phyloP scores from a whole-genome alignment of 768 basidiomycete species.

The Suillus variegatus region DNA sequence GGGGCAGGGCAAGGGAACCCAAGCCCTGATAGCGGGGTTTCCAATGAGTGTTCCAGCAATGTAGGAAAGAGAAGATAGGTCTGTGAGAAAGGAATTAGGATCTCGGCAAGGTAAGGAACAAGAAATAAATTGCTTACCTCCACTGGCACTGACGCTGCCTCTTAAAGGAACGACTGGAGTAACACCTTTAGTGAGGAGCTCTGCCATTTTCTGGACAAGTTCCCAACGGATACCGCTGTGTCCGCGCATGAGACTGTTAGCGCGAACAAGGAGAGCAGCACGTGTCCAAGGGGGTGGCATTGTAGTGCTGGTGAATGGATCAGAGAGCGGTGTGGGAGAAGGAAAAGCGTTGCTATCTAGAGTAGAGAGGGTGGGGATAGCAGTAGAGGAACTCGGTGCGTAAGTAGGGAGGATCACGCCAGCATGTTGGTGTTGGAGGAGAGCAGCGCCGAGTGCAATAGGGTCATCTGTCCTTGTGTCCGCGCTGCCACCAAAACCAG shows the following conservation, averaged over 20 bases:
- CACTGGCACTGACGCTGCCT: constrained; percentile 81
- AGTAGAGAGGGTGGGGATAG: neutral
- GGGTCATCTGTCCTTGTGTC: constrained; percentile 81
- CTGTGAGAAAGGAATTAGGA: constrained; percentile 34
- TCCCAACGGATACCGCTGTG: constrained; percentile 86
- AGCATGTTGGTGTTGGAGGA: constrained; percentile 81
- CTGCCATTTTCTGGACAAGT: constrained; percentile 76
- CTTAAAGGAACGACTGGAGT: constrained; percentile 82
- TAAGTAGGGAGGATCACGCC: constrained; percentile 69
- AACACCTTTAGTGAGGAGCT: constrained; percentile 69
- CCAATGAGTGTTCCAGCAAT: constrained; percentile 81
- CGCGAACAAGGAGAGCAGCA: constrained; percentile 82
- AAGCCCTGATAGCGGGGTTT: constrained; percentile 78
- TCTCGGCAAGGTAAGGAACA: constrained; percentile 9
- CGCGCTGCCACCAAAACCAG: constrained; percentile 87
- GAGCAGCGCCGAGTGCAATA: constrained; percentile 71
- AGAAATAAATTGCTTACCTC: constrained; percentile 48
- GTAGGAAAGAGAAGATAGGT: constrained; percentile 80
- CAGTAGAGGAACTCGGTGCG: constrained; percentile 13
- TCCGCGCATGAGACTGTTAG: constrained; percentile 87
- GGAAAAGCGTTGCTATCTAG: neutral
- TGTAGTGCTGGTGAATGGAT: constrained; percentile 63
- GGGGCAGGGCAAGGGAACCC: constrained; percentile 39
- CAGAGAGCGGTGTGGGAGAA: constrained; percentile 59
- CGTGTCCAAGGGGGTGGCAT: constrained; percentile 92